These are phyloP conservation scores for Ramaria sp. DNA, from an alignment of 768 basidiomycete species.

Conservation along the genomic window DNA sequence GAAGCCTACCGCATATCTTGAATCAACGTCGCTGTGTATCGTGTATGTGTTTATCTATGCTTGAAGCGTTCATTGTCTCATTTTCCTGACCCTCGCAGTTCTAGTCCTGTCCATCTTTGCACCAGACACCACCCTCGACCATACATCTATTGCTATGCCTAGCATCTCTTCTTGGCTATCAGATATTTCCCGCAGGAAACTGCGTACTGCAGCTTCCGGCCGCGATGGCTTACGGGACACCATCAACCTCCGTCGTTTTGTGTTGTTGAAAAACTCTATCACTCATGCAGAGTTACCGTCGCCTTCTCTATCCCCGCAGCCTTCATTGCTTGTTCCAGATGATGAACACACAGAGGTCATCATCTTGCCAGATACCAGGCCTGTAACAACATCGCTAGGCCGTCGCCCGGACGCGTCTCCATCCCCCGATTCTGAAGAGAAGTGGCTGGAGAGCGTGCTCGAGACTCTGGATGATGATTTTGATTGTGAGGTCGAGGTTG, in stretches of 20 bases:
- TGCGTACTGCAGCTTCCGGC: constrained; percentile 46
- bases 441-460: constrained; percentile 75
- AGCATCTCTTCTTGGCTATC: constrained; percentile 32
- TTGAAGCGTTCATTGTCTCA: neutral
- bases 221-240: constrained; percentile 42
- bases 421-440: constrained; percentile 48
- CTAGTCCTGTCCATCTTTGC: neutral
- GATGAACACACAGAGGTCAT: constrained; percentile 39
- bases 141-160: constrained; percentile 33
- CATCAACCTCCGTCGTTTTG: constrained; percentile 77
- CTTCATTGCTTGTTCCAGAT: constrained; percentile 6
- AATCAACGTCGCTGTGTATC: constrained; percentile 43
- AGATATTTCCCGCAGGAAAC: constrained; percentile 58
- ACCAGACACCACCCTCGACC: constrained; percentile 10
- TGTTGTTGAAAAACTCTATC: constrained; percentile 79
- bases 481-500: constrained; percentile 34
- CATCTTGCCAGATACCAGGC: constrained; percentile 71
- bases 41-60: constrained; percentile 37
- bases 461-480: constrained; percentile 60
- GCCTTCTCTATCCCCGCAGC: constrained; percentile 31
- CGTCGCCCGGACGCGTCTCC: constrained; percentile 21
- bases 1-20: constrained; percentile 10
- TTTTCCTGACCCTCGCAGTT: neutral
- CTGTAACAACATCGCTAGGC: constrained; percentile 28
- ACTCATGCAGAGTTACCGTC: constrained; percentile 21